A percentile compares a stretch with the other conserved stretches of the same genome.
phyloP scores from a whole-genome alignment of 2,329 filamentous ascomycete species.

The Ceratocystiopsis minuta region DNA sequence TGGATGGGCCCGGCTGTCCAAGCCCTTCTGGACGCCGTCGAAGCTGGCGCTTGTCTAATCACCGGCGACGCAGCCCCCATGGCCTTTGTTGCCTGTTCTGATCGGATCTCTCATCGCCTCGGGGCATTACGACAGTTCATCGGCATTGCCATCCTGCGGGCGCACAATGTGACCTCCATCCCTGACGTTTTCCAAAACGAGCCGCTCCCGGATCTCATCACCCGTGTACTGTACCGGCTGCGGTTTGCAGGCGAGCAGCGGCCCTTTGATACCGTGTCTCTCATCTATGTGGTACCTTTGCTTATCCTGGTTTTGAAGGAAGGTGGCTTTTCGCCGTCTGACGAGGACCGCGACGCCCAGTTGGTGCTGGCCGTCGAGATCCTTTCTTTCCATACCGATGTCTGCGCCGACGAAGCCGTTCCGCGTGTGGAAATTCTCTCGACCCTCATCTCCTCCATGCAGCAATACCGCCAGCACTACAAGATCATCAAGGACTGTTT shows the following conservation, averaged over 20 bases:
- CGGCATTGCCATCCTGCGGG: conserved; percentile 69
- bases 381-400: conserved; percentile 70
- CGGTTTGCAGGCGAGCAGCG: conserved; percentile 83
- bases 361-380: conserved; percentile 78
- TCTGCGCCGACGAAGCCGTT: conserved; percentile 55
- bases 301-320: conserved; percentile 61
- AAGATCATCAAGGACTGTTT: conserved; percentile 89
- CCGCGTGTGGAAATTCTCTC: conserved; percentile 59
- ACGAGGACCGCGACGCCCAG: conserved; percentile 77
- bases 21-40: conserved; percentile 54
- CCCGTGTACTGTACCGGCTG: conserved; percentile 75
- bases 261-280: conserved; percentile 75
- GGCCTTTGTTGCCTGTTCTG: conserved; percentile 64
- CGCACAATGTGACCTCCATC: conserved; percentile 55
- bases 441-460: conserved; percentile 64
- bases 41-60: conserved; percentile 64
- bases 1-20: conserved; percentile 78
- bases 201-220: conserved; percentile 67
- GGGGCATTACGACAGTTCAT: conserved; percentile 66
- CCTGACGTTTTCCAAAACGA: conserved; percentile 58
- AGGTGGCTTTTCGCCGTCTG: conserved; percentile 54
- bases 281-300: conserved; percentile 75
- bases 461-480: conserved; percentile 80
- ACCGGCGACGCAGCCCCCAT: conserved; percentile 62
- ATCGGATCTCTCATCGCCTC: conserved; percentile 55